These are phyloP conservation scores for Metschnikowia dekortorum DNA, from an alignment of 805 yeast genomes.

Conservation along the genomic window DNA sequence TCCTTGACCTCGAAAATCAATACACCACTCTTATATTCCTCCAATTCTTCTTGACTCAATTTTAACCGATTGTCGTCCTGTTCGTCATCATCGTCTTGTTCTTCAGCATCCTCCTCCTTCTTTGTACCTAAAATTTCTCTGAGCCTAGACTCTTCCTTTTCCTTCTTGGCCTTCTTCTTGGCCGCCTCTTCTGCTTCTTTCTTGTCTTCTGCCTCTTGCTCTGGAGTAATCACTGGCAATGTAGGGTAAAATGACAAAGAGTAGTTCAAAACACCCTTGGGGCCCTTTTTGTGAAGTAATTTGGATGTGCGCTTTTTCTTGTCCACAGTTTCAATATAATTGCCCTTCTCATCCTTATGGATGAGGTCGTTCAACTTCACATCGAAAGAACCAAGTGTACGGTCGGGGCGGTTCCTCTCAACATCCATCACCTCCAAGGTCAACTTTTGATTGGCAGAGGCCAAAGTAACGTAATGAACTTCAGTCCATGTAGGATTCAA, in stretches of 20 bases:
- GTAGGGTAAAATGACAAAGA: conserved; percentile 80
- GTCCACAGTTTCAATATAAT: conserved; percentile 54
- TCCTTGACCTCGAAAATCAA: conserved; percentile 62
- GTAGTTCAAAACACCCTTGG: conserved; percentile 76
- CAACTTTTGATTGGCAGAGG: conserved; percentile 76
- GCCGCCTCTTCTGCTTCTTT: conserved; percentile 24
- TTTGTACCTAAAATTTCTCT: conserved; percentile 2
- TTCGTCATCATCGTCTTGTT: conserved; percentile 30
- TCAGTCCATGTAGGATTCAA: conserved; percentile 84
- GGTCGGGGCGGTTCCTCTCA: conserved; percentile 71
- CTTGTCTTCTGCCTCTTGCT: conserved; percentile 53
- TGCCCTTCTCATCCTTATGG: conserved; percentile 60
- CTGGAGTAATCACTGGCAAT: conserved; percentile 71
- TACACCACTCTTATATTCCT: conserved; percentile 67
- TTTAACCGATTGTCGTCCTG: conserved; percentile 32
- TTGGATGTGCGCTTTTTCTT: conserved; percentile 54
- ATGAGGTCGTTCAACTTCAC: conserved; percentile 65
- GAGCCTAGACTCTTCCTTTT: conserved; percentile 23
- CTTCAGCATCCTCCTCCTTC: conserved; percentile 33
- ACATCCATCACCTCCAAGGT: conserved; percentile 92
- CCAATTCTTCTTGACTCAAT: conserved; percentile 54
- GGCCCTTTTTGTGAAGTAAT: conserved; percentile 70
- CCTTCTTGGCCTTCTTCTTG: conserved; percentile 20
- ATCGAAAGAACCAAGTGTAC: conserved; percentile 81
- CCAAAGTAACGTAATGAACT: conserved; percentile 72